A percentile compares a stretch with the other conserved stretches of the same genome.
Evolutionary conservation across 1,284 basidiomycete genomes (phyloP).

Genomic region (Waitea zeae): DNA sequence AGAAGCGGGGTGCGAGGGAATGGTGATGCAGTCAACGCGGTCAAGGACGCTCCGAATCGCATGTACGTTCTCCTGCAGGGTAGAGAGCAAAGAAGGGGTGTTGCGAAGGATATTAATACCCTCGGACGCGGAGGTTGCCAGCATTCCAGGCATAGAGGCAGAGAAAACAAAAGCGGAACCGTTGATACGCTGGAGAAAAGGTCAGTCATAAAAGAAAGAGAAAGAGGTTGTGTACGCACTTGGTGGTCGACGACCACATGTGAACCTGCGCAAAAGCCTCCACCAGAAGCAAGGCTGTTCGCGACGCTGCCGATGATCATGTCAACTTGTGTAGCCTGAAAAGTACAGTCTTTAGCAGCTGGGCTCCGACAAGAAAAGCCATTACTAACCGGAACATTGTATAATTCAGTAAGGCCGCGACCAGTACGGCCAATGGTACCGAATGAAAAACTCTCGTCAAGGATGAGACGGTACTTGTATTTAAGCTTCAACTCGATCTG

Average conservation of each 20-base stretch:
- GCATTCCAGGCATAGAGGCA: conserved; percentile 82
- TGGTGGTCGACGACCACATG: conserved; percentile 77
- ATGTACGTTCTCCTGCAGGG: conserved; percentile 70
- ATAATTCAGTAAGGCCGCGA: conserved; percentile 87
- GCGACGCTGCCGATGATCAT: conserved; percentile 81
- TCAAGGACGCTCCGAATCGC: conserved; percentile 67
- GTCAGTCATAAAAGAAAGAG: not conserved
- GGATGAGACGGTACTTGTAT: conserved; percentile 90
- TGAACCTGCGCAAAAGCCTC: conserved; percentile 94
- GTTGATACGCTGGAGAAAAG: conserved; percentile 69
- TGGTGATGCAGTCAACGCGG: conserved; percentile 61
- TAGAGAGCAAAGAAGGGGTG: conserved; percentile 56
- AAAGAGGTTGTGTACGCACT: conserved; percentile 18
- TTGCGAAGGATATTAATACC: conserved; percentile 65
- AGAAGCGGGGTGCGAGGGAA: conserved; percentile 75
- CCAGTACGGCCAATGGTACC: conserved; percentile 88
- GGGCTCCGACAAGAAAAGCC: too few relatives aligned
- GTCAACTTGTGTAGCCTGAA: conserved; percentile 62
- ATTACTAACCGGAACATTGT: conserved; percentile 80
- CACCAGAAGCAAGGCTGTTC: conserved; percentile 68
- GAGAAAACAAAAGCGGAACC: conserved; percentile 94
- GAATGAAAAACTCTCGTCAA: conserved; percentile 91
- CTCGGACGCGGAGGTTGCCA: conserved; percentile 77
- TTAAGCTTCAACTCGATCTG: conserved; percentile 89
- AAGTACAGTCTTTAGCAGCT: conserved; percentile 16